Percentiles rank a stretch among this genome's conserved stretches.
phyloP scores from a whole-genome alignment of 1,284 basidiomycete species.

The Limonomyces culmigenus region DNA sequence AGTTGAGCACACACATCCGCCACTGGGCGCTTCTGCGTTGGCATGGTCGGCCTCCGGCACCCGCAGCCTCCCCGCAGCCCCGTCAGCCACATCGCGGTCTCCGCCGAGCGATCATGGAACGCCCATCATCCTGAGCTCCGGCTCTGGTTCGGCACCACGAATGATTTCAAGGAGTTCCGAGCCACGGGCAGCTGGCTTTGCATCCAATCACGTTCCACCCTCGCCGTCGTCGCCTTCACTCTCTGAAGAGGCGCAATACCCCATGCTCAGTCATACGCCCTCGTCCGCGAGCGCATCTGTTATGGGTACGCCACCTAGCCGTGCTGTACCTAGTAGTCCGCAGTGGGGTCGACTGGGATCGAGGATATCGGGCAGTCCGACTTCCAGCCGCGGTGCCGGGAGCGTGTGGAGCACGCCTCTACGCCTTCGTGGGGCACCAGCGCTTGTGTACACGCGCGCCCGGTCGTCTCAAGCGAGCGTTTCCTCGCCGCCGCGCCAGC shows the following conservation, averaged over 20 bases:
- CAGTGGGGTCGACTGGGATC: background rate
- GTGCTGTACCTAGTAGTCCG: background rate
- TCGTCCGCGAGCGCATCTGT: conserved; percentile 8
- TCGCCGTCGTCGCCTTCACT: conserved; percentile 2
- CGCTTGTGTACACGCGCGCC: background rate
- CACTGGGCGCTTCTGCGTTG: conserved; percentile 8
- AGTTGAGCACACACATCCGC: conserved; percentile 10
- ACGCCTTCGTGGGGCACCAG: background rate
- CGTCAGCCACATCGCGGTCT: conserved; percentile 6
- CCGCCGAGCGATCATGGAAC: conserved; percentile 9
- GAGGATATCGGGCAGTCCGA: background rate
- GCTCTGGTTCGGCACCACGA: conserved; percentile 9
- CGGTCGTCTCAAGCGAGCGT: background rate
- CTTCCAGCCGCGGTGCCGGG: background rate
- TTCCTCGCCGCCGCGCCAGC: background rate
- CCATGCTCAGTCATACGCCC: conserved; percentile 10
- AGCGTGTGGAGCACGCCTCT: background rate
- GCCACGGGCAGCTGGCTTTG: no score
- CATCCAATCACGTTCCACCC: no score
- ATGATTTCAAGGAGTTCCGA: no score
- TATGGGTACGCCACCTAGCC: conserved; percentile 2
- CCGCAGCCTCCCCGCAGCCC: conserved; percentile 2
- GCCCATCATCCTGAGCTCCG: conserved; percentile 18
- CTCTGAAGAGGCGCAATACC: conserved; percentile 10
- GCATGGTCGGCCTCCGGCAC: conserved; percentile 4